These are phyloP conservation scores for Exophiala sideris DNA, from an alignment of 2,329 filamentous ascomycete species.

Conservation along the genomic window DNA sequence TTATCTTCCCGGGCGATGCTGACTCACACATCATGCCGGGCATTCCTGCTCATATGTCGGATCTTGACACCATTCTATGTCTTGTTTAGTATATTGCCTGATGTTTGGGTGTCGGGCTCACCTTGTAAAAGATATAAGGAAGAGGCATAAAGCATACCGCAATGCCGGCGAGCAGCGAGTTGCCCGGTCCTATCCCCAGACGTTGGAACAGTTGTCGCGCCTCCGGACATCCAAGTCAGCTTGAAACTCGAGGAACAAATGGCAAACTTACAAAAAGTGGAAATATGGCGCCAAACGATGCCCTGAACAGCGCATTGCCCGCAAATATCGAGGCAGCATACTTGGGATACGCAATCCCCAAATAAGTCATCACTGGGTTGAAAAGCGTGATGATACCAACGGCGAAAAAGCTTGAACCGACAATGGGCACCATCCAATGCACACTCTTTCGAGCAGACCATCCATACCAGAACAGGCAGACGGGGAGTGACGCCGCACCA, in stretches of 20 bases:
- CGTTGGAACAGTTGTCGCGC: slow-evolving; percentile 34
- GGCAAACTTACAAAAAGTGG: slow-evolving; percentile 34
- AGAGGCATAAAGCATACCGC: slow-evolving; percentile 34
- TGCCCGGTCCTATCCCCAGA: slow-evolving; percentile 38
- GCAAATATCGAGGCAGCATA: slow-evolving; percentile 41
- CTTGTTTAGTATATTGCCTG: background rate
- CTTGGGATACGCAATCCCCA: slow-evolving; percentile 28
- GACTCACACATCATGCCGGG: slow-evolving; percentile 1
- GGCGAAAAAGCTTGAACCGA: slow-evolving; percentile 39
- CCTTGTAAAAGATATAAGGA: slow-evolving; percentile 14
- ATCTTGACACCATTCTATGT: slow-evolving; percentile 3
- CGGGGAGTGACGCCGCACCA: slow-evolving; percentile 38
- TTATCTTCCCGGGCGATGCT: background rate
- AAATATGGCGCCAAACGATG: slow-evolving; percentile 38
- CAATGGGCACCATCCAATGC: slow-evolving; percentile 42
- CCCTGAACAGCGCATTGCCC: slow-evolving; percentile 39
- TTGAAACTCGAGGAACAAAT: too few species aligned
- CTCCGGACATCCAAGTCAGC: slow-evolving; percentile 11
- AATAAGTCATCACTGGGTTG: slow-evolving; percentile 27
- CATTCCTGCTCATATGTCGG: slow-evolving; percentile 5
- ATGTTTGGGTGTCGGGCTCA: background rate
- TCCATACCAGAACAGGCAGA: slow-evolving; percentile 46
- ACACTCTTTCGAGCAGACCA: slow-evolving; percentile 34
- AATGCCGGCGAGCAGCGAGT: slow-evolving; percentile 35
- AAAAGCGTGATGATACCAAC: slow-evolving; percentile 31